A percentile compares a stretch with the other conserved stretches of the same genome.
phyloP scores from a whole-genome alignment of 345 rosid genomes.

The Litchi chinensis region DNA sequence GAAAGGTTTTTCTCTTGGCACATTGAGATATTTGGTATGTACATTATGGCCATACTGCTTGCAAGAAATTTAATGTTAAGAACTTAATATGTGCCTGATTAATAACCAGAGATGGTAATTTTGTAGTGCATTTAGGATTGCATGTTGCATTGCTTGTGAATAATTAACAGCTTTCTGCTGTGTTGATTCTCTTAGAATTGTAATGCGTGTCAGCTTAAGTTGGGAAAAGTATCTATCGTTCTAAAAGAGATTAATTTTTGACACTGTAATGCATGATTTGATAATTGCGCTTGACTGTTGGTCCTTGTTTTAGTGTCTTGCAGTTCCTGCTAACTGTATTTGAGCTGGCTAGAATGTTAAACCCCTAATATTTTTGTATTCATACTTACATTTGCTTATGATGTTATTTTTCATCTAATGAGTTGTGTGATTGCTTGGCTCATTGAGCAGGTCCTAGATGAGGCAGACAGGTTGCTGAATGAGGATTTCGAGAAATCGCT shows the following conservation, averaged over 20 bases:
- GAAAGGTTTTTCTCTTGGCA: constrained; percentile 84
- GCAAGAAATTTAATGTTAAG: neutral
- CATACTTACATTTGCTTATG: neutral
- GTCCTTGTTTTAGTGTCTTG: neutral
- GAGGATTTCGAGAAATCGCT: constrained; percentile 95
- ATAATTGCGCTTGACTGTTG: neutral
- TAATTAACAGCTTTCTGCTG: neutral
- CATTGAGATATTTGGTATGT: constrained; percentile 76
- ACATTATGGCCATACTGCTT: neutral
- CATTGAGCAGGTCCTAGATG: constrained; percentile 80
- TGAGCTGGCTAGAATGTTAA: constrained; percentile 1
- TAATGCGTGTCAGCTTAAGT: neutral
- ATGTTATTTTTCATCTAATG: neutral
- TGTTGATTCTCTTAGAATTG: neutral
- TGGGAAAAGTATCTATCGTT: no score
- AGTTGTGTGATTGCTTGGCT: neutral
- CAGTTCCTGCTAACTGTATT: neutral
- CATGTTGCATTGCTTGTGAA: neutral
- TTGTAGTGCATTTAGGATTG: neutral
- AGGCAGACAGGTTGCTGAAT: constrained; percentile 91
- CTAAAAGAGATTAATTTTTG: neutral
- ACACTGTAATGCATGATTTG: neutral
- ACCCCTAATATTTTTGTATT: neutral
- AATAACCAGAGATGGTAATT: neutral
- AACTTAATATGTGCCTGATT: neutral